A percentile compares a stretch with the other conserved stretches of the same genome.
These are phyloP conservation scores for Emmonsiellopsis sp. DNA, from an alignment of 2,329 filamentous ascomycete genomes.

Conservation along the genomic window DNA sequence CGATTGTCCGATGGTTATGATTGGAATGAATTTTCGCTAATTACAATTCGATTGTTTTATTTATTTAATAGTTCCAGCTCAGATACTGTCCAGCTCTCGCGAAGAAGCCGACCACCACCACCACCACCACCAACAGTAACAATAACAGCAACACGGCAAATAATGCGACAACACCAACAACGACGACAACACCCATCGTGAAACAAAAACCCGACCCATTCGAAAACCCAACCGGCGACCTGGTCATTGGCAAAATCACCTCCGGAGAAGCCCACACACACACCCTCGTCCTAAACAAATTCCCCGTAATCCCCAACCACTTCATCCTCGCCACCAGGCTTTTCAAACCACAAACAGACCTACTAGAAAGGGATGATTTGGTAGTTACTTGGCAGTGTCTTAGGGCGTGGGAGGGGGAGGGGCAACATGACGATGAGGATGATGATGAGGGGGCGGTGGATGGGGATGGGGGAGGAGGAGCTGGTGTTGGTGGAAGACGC, in stretches of 20 bases:
- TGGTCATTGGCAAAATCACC: slow-evolving; percentile 33
- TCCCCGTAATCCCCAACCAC: slow-evolving; percentile 40
- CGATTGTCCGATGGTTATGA: too few species aligned
- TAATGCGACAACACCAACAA: slow-evolving; percentile 30
- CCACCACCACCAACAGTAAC: background rate
- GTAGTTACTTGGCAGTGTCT: slow-evolving; percentile 34
- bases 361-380: slow-evolving; percentile 36
- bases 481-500: slow-evolving; percentile 10
- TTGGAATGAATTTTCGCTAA: background rate
- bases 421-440: too few species aligned
- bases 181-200: slow-evolving; percentile 6
- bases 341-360: slow-evolving; percentile 35
- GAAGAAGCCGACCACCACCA: slow-evolving; percentile 29
- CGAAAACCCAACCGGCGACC: slow-evolving; percentile 32
- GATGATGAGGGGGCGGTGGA: slow-evolving; percentile 25
- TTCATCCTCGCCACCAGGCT: slow-evolving; percentile 41
- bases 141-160: too few species aligned
- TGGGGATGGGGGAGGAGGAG: background rate
- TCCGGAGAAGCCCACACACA: slow-evolving; percentile 25
- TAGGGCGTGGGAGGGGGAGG: slow-evolving; percentile 25
- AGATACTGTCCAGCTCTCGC: slow-evolving; percentile 41
- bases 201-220: slow-evolving; percentile 32
- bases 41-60: slow-evolving; percentile 1
- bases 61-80: slow-evolving; percentile 33
- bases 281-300: slow-evolving; percentile 40